phyloP scores from a whole-genome alignment of 2,329 filamentous ascomycete species.

The Mycosphaerelloides madeirae region DNA sequence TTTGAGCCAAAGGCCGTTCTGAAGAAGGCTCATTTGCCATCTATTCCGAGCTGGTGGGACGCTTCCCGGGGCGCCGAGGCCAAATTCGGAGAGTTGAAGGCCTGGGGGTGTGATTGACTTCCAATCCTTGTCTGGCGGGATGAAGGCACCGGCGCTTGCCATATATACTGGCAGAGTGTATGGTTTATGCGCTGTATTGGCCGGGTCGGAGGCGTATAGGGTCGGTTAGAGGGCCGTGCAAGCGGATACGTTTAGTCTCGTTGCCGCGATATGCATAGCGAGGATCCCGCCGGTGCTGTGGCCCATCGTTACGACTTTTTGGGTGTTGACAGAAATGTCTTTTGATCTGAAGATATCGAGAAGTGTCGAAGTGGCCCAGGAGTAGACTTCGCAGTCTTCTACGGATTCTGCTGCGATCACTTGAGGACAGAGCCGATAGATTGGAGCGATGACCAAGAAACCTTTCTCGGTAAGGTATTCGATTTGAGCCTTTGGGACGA shows the following conservation, averaged over 20 bases:
- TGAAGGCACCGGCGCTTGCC: conserved; percentile 12
- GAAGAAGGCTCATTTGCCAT: conserved; percentile 19
- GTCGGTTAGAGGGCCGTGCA: conserved; percentile 20
- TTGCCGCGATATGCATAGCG: conserved; percentile 43
- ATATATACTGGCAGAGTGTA: conserved; percentile 16
- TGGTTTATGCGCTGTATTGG: conserved; percentile 10
- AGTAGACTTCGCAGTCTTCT: not conserved
- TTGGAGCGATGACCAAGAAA: conserved; percentile 23
- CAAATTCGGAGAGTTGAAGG: conserved; percentile 13
- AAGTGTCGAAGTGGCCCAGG: not conserved
- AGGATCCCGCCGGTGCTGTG: conserved; percentile 27
- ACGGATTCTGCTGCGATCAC: conserved; percentile 10
- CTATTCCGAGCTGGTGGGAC: conserved; percentile 14
- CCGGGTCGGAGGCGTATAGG: conserved; percentile 12
- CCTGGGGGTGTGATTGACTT: conserved; percentile 10
- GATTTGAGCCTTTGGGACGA: conserved; percentile 18
- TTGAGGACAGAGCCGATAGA: conserved; percentile 32
- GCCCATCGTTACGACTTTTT: no score
- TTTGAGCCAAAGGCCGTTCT: conserved; percentile 16
- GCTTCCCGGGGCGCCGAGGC: conserved; percentile 9
- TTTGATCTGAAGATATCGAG: not conserved
- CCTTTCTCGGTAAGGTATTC: conserved; percentile 9
- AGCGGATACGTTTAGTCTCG: conserved; percentile 11
- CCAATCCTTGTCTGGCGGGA: conserved; percentile 16
- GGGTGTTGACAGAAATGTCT: conserved; percentile 17